Conservation (phyloP, 805 yeast genomes). For the Metschnikowia hibisci region DNA sequence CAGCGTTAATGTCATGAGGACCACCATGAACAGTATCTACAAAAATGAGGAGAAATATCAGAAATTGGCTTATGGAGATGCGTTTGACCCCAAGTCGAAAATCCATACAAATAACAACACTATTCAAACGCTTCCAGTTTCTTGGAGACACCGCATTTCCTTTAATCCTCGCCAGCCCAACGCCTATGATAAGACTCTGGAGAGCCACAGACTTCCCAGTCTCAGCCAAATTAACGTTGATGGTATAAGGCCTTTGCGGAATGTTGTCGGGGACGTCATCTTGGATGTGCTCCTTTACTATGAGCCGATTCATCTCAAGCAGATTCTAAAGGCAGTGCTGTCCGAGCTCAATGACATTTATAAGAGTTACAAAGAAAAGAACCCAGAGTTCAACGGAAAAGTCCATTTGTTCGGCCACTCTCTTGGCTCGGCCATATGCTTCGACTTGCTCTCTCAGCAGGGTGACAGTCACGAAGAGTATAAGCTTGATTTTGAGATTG, state of each 20-base stretch:
- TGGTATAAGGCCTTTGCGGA: constrained; percentile 73
- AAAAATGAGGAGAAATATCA: constrained; percentile 36
- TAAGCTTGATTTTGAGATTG: constrained; percentile 62
- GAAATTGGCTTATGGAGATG: constrained; percentile 27
- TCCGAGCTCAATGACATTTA: constrained; percentile 61
- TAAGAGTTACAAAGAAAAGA: constrained; percentile 50
- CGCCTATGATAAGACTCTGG: constrained; percentile 26
- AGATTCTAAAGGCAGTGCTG: constrained; percentile 61
- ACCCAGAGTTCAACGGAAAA: constrained; percentile 75
- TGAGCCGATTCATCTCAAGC: constrained; percentile 62
- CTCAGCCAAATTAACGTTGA: constrained; percentile 70
- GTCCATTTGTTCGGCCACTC: constrained; percentile 89
- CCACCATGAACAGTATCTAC: constrained; percentile 51
- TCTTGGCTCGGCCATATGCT: constrained; percentile 78
- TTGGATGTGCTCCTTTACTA: constrained; percentile 75
- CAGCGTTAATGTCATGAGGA: constrained; percentile 65
- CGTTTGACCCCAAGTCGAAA: constrained; percentile 15
- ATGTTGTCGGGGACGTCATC: constrained; percentile 79
- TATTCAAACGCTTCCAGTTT: constrained; percentile 82
- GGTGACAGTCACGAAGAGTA: constrained; percentile 29
- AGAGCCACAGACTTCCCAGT: constrained; percentile 51
- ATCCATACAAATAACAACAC: constrained; percentile 42
- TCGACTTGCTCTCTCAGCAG: constrained; percentile 65
- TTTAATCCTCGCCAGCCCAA: constrained; percentile 47
- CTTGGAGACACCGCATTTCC: constrained; percentile 82